These are phyloP conservation scores for Diaporthe aspalathi DNA, from an alignment of 2,329 filamentous ascomycete species.

Conservation along the genomic window DNA sequence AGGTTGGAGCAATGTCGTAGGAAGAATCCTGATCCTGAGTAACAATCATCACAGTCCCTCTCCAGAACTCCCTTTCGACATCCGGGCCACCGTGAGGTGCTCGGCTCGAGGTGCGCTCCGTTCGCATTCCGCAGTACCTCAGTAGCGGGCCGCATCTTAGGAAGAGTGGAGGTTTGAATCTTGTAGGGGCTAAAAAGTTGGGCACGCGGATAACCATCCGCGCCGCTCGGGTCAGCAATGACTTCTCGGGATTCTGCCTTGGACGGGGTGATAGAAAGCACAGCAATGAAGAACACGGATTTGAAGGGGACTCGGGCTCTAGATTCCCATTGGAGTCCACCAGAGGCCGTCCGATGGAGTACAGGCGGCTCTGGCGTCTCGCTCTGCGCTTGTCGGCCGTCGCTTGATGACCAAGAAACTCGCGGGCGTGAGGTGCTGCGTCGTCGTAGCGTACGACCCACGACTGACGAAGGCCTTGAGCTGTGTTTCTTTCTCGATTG, in stretches of 20 bases:
- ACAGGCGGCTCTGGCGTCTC: slow-evolving; percentile 36
- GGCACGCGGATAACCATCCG: slow-evolving; percentile 52
- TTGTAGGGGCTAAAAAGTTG: slow-evolving; percentile 63
- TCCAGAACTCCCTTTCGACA: slow-evolving; percentile 82
- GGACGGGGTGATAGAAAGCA: slow-evolving; percentile 1
- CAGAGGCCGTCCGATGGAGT: slow-evolving; percentile 31
- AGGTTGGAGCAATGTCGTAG: slow-evolving; percentile 80
- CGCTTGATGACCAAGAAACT: slow-evolving; percentile 30
- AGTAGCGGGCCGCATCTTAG: slow-evolving; percentile 91
- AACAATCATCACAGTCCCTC: slow-evolving; percentile 95
- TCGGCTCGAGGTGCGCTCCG: slow-evolving; percentile 63
- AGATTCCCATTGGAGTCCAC: background rate
- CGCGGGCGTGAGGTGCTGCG: slow-evolving; percentile 23
- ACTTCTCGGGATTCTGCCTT: slow-evolving; percentile 27
- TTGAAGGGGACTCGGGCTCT: background rate
- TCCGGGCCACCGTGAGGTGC: slow-evolving; percentile 50
- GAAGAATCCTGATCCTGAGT: slow-evolving; percentile 86
- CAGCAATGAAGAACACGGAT: slow-evolving; percentile 19
- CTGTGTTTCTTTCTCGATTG: background rate
- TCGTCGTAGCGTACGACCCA: slow-evolving; percentile 30
- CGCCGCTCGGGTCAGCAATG: slow-evolving; percentile 75
- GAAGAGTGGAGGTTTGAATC: slow-evolving; percentile 85
- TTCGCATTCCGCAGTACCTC: slow-evolving; percentile 86
- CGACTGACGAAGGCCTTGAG: slow-evolving; percentile 17
- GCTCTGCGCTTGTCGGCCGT: slow-evolving; percentile 35